Evolutionary conservation across 805 yeast genomes (phyloP), one percentile per base, ranked within the genome.

Genomic region (Naumovozyma baii): DNA sequence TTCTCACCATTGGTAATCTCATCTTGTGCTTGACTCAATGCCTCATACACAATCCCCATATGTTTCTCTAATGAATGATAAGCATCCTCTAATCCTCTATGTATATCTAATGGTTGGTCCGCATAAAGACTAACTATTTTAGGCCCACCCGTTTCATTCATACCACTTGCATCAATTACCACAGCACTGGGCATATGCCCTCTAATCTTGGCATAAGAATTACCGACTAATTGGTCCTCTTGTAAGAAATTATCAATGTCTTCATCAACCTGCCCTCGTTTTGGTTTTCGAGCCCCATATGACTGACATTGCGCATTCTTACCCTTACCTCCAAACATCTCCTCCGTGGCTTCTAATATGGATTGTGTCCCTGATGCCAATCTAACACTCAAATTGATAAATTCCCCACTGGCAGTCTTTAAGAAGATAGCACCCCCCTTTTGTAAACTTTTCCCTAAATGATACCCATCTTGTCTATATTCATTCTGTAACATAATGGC

Each of bases 281-380:
- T 19, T 4, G 15, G 18, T 18, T 38, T 29, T 19, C 33, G 22
- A 5, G n/a, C n/a, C n/a, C n/a, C n/a, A n/a, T n/a, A n/a, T n/a
- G n/a, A n/a, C n/a, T n/a, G n/a, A n/a, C n/a, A n/a, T n/a, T n/a
- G n/a, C n/a, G n/a, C 74, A 3, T 72, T 57, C 0, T 79, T 61
- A 0, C 90, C 92, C 46, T 69, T 69, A 0, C 94, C 94, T 5
- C 92, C 94, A 31, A 85, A 62, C 5, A 74, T 70, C 47, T 79
- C 82, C 54, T 87, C 96, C 0, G 94, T 79, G 39, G 73, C 76
- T 49, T 87, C 96, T 33, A 88, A 59, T 2, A 84, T 60, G 0
- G 79, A 76, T 52, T 87, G 96, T 0, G 95, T 83, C 0, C 96
- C 96, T 8, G 87, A 80, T 1, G 94, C 88, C 20, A 88, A 55